Conservation (phyloP, 2,329 filamentous ascomycete species). For the Cercospora berteroae region DNA sequence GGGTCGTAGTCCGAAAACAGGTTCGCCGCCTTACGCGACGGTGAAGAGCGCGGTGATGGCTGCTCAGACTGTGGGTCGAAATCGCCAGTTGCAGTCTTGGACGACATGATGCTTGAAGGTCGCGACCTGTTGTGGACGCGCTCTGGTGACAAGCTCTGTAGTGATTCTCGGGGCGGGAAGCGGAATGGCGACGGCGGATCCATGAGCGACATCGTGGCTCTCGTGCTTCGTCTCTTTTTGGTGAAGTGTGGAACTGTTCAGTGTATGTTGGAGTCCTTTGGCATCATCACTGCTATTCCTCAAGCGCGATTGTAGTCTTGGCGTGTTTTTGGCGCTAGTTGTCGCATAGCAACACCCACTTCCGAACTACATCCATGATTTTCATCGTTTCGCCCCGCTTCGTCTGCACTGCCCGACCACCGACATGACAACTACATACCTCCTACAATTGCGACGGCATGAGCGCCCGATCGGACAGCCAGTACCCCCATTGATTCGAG, state of each 20-base stretch:
- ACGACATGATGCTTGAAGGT: constrained; percentile 38
- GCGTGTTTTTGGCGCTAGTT: background rate
- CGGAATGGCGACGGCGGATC: constrained; percentile 41
- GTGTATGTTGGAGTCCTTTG: background rate
- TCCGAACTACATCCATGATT: background rate
- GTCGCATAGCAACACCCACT: background rate
- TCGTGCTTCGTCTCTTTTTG: background rate
- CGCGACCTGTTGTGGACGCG: constrained; percentile 54
- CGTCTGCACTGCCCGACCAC: background rate
- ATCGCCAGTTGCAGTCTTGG: constrained; percentile 3
- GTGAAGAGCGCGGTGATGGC: constrained; percentile 34
- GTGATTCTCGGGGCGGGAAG: constrained; percentile 53
- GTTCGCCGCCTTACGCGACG: constrained; percentile 35
- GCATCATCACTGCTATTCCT: background rate
- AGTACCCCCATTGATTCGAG: background rate
- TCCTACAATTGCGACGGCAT: background rate
- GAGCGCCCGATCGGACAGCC: background rate
- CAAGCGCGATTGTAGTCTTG: background rate
- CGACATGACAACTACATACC: background rate
- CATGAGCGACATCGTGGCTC: constrained; percentile 7
- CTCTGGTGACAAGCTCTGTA: constrained; percentile 63
- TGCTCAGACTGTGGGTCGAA: constrained; percentile 17
- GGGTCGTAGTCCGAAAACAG: constrained; percentile 35
- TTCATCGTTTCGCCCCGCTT: background rate
- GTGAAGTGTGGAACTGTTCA: background rate